Evolutionary conservation across 139 green algal species (phyloP), one percentile per base, ranked within the genome.

Genomic region (Chlamydomonas applanata): DNA sequence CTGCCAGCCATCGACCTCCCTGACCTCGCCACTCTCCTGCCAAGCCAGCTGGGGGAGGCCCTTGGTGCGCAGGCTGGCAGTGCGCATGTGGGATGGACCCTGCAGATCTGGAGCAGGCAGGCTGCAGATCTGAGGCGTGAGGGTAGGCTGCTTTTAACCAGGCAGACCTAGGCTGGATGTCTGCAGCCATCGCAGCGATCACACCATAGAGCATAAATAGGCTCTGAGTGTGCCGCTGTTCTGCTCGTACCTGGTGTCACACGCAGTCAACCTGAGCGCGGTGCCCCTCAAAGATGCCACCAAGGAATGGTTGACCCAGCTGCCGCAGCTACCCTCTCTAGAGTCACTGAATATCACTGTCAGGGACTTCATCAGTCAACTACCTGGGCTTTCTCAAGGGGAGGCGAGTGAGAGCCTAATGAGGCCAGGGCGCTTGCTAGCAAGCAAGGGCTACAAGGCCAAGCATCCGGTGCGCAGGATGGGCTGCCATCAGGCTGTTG

Each of bases 391-490:
- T 32, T 33, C 17, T 22, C 34, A 46, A 11, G 73, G 13, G 70
- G 40, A 30, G 46, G 73, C 27, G 62, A 69, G 62, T n/a, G 33
- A 72, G 65, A 72, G 65, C 40, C 63, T 66, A 0, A 61, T 74
- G 33, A 49, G 81, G 32, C 76, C 76, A 29, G 81, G 81, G 7
- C 62, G 53, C 56, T 1, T 71, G 71, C 75, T 83, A 57, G 76
- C 76, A 27, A 32, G 29, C n/a, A 49, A 77, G 44, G 83, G 83
- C 13, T 71, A 84, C 52, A 64, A 52, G n/a, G 74, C 79, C 27
- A 87, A 91, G 56, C 79, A 91, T 69, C 88, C 65, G 11, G 74
- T 82, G 17, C 40, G 27, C n/a, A n/a, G n/a, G n/a, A n/a, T n/a
- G n/a, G n/a, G n/a, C n/a, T n/a, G n/a, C n/a, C n/a, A n/a, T n/a